Percentiles rank a stretch among this genome's conserved stretches.
Conservation (phyloP, 768 basidiomycete species). For the Tulasnella calospora region DNA sequence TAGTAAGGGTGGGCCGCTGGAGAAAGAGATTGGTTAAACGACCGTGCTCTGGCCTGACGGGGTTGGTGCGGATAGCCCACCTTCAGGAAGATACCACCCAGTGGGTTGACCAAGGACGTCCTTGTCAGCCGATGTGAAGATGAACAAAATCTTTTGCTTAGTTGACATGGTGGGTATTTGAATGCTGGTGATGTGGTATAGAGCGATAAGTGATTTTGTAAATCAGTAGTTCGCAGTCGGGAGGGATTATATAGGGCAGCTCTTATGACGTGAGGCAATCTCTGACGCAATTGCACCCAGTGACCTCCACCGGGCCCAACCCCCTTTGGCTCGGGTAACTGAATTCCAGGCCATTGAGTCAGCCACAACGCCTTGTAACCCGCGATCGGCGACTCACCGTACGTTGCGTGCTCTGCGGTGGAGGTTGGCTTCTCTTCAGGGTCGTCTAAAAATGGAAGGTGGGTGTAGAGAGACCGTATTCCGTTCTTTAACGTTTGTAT, state of each 20-base stretch:
- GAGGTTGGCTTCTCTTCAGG: not conserved
- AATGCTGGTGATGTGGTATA: not conserved
- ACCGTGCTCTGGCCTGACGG: not conserved
- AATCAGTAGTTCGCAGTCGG: not conserved
- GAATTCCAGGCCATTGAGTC: not conserved
- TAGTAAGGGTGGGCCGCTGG: constrained; percentile 65
- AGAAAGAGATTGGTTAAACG: not conserved
- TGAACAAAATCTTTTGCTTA: constrained; percentile 51
- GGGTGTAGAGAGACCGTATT: too few species aligned
- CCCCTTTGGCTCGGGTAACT: not conserved
- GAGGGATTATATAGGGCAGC: not conserved
- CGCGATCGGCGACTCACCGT: not conserved
- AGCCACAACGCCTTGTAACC: not conserved
- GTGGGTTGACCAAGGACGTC: constrained; percentile 39
- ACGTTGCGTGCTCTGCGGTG: not conserved
- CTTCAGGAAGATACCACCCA: constrained; percentile 62
- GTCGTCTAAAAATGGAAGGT: too few species aligned
- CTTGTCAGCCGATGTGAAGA: constrained; percentile 64
- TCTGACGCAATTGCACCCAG: not conserved
- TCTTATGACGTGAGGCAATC: not conserved
- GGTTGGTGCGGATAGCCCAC: constrained; percentile 14
- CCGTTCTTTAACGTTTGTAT: too few species aligned
- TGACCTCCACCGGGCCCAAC: not conserved
- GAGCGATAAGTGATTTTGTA: not conserved
- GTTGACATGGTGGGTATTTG: constrained; percentile 1